phyloP scores from a whole-genome alignment of 495 filamentous ascomycete species.

The Daldinia bambusicola region DNA sequence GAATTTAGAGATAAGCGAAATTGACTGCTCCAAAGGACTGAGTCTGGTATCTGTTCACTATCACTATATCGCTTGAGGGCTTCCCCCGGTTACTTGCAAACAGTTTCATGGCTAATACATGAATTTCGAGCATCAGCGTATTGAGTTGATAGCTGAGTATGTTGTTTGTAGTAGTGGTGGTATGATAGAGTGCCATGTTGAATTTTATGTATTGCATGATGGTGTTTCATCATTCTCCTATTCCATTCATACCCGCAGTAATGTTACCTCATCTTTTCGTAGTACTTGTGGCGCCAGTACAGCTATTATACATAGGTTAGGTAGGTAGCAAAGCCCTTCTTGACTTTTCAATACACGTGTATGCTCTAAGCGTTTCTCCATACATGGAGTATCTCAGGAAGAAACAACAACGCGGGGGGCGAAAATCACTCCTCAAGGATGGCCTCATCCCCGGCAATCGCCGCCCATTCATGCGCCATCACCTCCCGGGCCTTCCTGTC shows the following conservation, averaged over 20 bases:
- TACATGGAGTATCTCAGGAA: no score
- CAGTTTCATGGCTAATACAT: no score
- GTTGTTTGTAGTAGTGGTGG: no score
- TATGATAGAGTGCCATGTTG: neutral
- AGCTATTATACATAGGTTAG: neutral
- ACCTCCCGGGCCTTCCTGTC: slow-evolving; percentile 33
- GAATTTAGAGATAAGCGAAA: neutral
- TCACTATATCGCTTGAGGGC: no score
- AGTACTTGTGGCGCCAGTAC: neutral
- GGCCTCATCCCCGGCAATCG: neutral
- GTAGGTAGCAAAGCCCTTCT: neutral
- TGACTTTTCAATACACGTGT: no score
- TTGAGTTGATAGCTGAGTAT: no score
- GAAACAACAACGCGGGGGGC: neutral
- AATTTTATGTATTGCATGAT: neutral
- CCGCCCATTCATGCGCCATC: slow-evolving; percentile 15
- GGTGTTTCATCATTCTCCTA: neutral
- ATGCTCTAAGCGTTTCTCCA: no score
- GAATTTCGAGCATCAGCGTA: no score
- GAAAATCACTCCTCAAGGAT: neutral
- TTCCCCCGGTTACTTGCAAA: no score
- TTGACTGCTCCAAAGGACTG: neutral
- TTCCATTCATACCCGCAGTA: neutral
- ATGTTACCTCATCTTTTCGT: no score
- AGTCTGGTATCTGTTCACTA: neutral